phyloP scores from a whole-genome alignment of 257 asterid species.

The Hygrophila difformis region DNA sequence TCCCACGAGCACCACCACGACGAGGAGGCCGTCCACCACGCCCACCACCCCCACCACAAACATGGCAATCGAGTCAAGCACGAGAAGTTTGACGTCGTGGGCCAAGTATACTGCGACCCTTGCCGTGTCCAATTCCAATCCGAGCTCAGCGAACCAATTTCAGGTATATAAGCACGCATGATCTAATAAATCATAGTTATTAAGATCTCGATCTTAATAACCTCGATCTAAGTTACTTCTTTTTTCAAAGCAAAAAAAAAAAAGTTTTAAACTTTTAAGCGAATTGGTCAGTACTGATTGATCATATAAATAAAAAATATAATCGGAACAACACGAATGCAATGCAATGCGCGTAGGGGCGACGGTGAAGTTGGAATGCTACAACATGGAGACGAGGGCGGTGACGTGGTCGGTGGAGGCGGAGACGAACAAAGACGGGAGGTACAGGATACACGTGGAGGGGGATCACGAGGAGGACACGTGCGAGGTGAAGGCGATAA shows the following conservation, averaged over 20 bases:
- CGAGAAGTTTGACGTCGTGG: constrained; percentile 34
- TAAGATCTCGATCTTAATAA: not conserved
- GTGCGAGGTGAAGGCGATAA: constrained; percentile 35
- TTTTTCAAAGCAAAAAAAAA: too few relatives aligned
- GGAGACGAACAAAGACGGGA: constrained; percentile 24
- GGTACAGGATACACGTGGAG: constrained; percentile 26
- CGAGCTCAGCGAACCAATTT: constrained; percentile 45
- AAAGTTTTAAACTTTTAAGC: too few relatives aligned
- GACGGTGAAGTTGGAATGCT: constrained; percentile 37
- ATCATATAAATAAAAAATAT: too few relatives aligned
- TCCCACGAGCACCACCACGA: too few relatives aligned
- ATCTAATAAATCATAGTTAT: too few relatives aligned
- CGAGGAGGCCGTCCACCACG: too few relatives aligned
- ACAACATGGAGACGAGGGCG: constrained; percentile 16
- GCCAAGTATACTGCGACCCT: constrained; percentile 60
- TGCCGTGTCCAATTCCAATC: constrained; percentile 62
- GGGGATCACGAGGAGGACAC: constrained; percentile 54
- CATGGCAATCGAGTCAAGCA: too few relatives aligned
- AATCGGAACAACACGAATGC: not conserved
- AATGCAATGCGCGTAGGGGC: constrained; percentile 37
- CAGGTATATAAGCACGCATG: constrained; percentile 42
- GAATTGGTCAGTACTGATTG: too few relatives aligned
- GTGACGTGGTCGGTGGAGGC: constrained; percentile 37
- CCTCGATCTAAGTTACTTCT: too few relatives aligned
- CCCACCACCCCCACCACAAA: too few relatives aligned